phyloP scores from a whole-genome alignment of 1,284 basidiomycete species.

The Apiotrichum montevideense region DNA sequence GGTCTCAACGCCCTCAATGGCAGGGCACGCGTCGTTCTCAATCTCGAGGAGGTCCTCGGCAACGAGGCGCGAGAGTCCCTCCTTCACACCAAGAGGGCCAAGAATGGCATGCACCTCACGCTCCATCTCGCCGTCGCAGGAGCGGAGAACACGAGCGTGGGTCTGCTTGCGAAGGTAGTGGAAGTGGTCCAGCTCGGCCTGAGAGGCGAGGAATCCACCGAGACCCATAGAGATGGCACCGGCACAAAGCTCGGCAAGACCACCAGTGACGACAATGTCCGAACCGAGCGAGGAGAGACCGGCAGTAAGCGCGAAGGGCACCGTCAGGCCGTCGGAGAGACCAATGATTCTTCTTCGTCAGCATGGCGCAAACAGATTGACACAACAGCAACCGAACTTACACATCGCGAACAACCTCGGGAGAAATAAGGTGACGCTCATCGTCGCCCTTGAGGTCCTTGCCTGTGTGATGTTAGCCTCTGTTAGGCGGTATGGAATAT shows the following conservation, averaged over 20 bases:
- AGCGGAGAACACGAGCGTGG: slow-evolving; percentile 72
- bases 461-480: slow-evolving; percentile 21
- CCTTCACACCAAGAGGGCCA: slow-evolving; percentile 80
- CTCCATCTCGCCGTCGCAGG: slow-evolving; percentile 90
- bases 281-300: slow-evolving; percentile 84
- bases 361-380: neutral
- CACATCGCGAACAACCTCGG: slow-evolving; percentile 48
- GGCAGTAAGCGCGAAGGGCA: slow-evolving; percentile 80
- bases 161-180: slow-evolving; percentile 71
- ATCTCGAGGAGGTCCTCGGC: slow-evolving; percentile 65
- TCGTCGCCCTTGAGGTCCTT: slow-evolving; percentile 48
- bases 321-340: slow-evolving; percentile 90
- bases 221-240: slow-evolving; percentile 96
- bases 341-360: slow-evolving; percentile 70
- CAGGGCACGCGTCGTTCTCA: slow-evolving; percentile 50
- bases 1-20: slow-evolving; percentile 23
- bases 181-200: slow-evolving; percentile 92
- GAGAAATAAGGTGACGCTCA: slow-evolving; percentile 46
- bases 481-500: neutral
- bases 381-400: slow-evolving; percentile 21
- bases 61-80: slow-evolving; percentile 69
- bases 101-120: slow-evolving; percentile 85
- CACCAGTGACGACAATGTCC: slow-evolving; percentile 80
- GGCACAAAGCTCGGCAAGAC: slow-evolving; percentile 84
- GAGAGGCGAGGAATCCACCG: slow-evolving; percentile 92